Percentiles rank a stretch among this genome's conserved stretches.
These are phyloP conservation scores for Aspergillus glaucus DNA, from an alignment of 2,329 filamentous ascomycete species.

Conservation along the genomic window DNA sequence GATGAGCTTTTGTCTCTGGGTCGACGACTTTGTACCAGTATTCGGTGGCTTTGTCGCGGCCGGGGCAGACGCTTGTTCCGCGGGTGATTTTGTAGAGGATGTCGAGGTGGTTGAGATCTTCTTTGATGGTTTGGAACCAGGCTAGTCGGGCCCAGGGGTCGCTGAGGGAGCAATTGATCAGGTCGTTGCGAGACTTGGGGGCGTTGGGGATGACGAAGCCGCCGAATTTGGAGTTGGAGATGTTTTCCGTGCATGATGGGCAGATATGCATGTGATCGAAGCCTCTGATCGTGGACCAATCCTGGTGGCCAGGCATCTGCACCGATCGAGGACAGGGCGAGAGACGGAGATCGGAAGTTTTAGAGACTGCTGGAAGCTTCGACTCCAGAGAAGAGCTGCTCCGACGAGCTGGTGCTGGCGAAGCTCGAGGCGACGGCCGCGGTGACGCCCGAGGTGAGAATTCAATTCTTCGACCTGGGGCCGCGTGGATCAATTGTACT, in stretches of 20 bases:
- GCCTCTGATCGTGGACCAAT: conserved; percentile 74
- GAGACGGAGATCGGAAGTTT: conserved; percentile 34
- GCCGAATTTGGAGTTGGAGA: conserved; percentile 66
- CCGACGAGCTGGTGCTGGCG: neutral
- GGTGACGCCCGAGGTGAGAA: too few relatives aligned
- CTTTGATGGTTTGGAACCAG: conserved; percentile 71
- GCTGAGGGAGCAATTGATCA: conserved; percentile 72
- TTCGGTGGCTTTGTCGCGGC: conserved; percentile 51
- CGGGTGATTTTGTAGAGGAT: conserved; percentile 64
- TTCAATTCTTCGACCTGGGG: neutral
- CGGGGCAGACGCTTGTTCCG: conserved; percentile 52
- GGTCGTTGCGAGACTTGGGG: conserved; percentile 50
- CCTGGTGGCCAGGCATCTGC: conserved; percentile 58
- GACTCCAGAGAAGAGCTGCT: neutral
- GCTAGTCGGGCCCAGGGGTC: conserved; percentile 77
- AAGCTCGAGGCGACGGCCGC: neutral
- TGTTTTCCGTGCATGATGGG: conserved; percentile 66
- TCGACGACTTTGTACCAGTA: conserved; percentile 73
- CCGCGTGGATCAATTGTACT: neutral
- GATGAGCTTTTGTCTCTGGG: conserved; percentile 54
- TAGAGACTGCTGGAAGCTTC: conserved; percentile 6
- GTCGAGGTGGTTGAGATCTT: conserved; percentile 58
- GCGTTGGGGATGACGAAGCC: conserved; percentile 59
- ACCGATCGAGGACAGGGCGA: conserved; percentile 64
- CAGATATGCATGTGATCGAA: conserved; percentile 73